phyloP scores from a whole-genome alignment of 164 flowering plant genomes.

The Hamamelis virginiana region DNA sequence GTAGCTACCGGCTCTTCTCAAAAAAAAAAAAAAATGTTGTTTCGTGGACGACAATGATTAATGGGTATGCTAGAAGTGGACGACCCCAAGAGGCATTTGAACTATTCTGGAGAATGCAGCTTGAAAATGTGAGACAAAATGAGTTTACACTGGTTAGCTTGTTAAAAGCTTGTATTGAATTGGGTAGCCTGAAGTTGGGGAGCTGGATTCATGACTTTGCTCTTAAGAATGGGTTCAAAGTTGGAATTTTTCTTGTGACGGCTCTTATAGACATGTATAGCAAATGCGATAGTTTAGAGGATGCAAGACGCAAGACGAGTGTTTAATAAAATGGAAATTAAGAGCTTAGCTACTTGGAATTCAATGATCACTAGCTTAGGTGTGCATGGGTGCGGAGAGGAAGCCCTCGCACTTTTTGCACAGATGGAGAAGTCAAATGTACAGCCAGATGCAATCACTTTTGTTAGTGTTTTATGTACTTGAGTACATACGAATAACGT shows the following conservation, averaged over 20 bases:
- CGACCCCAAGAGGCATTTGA: constrained; percentile 46
- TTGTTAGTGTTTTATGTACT: constrained; percentile 56
- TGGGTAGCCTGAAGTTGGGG: constrained; percentile 58
- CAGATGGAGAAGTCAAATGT: constrained; percentile 46
- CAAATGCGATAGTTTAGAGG: constrained; percentile 66
- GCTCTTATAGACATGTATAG: constrained; percentile 75
- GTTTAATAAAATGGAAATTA: constrained; percentile 46
- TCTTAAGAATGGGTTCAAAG: constrained; percentile 36
- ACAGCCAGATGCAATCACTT: constrained; percentile 61
- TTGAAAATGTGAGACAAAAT: constrained; percentile 52
- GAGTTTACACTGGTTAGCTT: constrained; percentile 64
- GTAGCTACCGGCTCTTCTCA: too few species aligned
- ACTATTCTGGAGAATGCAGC: constrained; percentile 53
- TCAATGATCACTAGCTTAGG: constrained; percentile 77
- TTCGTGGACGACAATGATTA: constrained; percentile 69
- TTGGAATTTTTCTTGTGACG: constrained; percentile 56
- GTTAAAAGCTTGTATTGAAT: constrained; percentile 47
- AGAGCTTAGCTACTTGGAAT: constrained; percentile 67
- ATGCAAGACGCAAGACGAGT: constrained; percentile 52
- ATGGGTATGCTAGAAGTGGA: constrained; percentile 43
- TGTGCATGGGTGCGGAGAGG: constrained; percentile 58
- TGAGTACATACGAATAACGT: constrained; percentile 39
- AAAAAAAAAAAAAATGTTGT: constrained; percentile 58
- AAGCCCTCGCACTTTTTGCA: constrained; percentile 46
- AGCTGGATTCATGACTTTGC: constrained; percentile 56